Evolutionary conservation across 139 green algal species (phyloP), one percentile per base, ranked within the genome.

Genomic region (Nannochloris sp.): DNA sequence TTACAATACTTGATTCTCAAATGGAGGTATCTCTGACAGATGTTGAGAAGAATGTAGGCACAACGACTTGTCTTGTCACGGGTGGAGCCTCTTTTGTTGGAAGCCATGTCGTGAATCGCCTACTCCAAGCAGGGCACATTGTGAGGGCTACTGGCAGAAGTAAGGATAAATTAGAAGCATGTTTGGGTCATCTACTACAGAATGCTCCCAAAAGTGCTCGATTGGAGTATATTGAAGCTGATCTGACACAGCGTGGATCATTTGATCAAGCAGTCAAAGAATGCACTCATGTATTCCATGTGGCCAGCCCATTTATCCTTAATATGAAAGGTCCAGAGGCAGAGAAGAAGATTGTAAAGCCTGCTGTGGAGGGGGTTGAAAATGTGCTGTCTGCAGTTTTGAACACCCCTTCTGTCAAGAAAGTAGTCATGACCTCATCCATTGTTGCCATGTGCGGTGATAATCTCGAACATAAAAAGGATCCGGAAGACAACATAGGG

Each of bases 271-370:
- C 67, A 18, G 48, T 86, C 14, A 25, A 54, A 29, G 78, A 66
- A 15, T 67, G 61, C 44, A 6, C 64, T 21, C 88, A 79, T 56
- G 66, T 94, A 0, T 94, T 92, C 76, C 86, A 94, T 65, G 74
- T 81, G 2, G 87, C 87, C 2, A 83, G 78, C 0, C 73, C 87
- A 31, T 85, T 94, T 60, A 67, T 74, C 48, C 76, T 90, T 12
- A 69, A 88, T 44, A 68, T 69, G 4, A 23, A 15, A 51, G 11
- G 19, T 3, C 29, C 50, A 27, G 19, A 58, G 4, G 67, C 72
- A 3, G 46, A 81, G 24, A 55, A 61, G 10, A 69, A 86, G 36
- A 56, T 92, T 46, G 57, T 92, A 1, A 67, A 84, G 4, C 81
- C 79, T 0, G 85, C 85, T 10, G 67, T 91, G 15, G 19, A 80